Percentiles rank a stretch among this genome's conserved stretches.
Conservation (phyloP, 2,329 filamentous ascomycete species). For the Fusarium pseudograminearum region DNA sequence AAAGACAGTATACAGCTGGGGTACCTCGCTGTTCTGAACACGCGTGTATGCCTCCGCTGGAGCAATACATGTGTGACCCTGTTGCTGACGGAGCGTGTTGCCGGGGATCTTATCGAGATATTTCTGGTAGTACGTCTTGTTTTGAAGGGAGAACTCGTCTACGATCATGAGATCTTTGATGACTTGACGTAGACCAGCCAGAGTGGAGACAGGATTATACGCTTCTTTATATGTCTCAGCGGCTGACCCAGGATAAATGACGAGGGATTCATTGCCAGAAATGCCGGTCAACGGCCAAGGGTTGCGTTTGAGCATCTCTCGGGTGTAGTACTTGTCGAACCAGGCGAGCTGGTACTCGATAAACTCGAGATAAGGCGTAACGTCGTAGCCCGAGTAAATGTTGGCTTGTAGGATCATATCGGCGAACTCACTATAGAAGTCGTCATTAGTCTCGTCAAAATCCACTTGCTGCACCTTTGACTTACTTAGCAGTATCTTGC, state of each 20-base stretch:
- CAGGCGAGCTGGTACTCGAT: conserved; percentile 6
- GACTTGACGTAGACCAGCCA: conserved; percentile 7
- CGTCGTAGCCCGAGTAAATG: conserved; percentile 9
- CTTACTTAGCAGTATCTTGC: conserved; percentile 16
- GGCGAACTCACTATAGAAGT: not conserved
- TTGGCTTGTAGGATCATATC: conserved; percentile 14
- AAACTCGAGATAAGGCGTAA: conserved; percentile 11
- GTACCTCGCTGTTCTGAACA: conserved; percentile 17
- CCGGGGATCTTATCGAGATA: conserved; percentile 7
- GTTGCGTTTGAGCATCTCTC: conserved; percentile 6
- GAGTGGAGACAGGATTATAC: not conserved
- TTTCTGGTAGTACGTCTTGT: conserved; percentile 11
- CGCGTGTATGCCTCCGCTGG: conserved; percentile 13
- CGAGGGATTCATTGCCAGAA: not conserved
- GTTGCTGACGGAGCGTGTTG: conserved; percentile 2
- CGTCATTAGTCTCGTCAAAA: not conserved
- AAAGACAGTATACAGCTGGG: conserved; percentile 3
- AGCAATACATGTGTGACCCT: conserved; percentile 12
- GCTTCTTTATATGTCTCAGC: conserved; percentile 21
- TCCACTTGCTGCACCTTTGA: not conserved
- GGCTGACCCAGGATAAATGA: conserved; percentile 12
- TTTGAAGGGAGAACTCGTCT: conserved; percentile 1
- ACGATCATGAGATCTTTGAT: conserved; percentile 14
- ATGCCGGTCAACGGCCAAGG: conserved; percentile 3
- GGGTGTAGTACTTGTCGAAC: conserved; percentile 10